Percentiles rank a stretch among this genome's conserved stretches.
Evolutionary conservation across 2,329 filamentous ascomycete species (phyloP).

Genomic region (Phyllosticta paracitricarpa): DNA sequence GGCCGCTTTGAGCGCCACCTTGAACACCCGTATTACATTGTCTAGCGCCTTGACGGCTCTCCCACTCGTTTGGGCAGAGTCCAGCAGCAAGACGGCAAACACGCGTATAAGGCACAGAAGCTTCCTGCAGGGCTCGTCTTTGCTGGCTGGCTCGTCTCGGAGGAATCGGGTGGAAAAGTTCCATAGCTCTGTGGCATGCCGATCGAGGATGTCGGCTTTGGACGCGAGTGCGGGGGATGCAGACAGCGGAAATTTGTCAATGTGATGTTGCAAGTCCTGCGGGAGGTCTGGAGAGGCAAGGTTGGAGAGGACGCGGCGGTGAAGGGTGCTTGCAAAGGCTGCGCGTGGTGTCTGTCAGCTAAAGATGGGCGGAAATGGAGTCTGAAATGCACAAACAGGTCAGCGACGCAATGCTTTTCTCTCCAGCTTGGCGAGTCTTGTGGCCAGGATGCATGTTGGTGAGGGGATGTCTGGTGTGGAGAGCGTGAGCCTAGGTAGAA

Average conservation of each 20-base stretch:
- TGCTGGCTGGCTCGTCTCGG: constrained; percentile 14
- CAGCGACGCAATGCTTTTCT: constrained; percentile 18
- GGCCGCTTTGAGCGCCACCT: constrained; percentile 56
- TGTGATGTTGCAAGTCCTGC: constrained; percentile 30
- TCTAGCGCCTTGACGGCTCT: not conserved
- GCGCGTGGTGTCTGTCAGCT: constrained; percentile 9
- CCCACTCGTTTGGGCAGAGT: constrained; percentile 19
- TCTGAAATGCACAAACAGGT: not conserved
- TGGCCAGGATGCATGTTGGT: not conserved
- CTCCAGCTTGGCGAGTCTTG: constrained; percentile 20
- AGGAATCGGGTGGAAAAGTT: constrained; percentile 51
- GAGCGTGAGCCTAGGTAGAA: too few species aligned
- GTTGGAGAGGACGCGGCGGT: constrained; percentile 15
- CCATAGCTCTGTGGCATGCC: constrained; percentile 51
- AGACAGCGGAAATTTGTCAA: constrained; percentile 30
- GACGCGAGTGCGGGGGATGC: constrained; percentile 18
- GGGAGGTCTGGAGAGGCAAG: constrained; percentile 13
- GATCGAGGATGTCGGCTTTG: constrained; percentile 43
- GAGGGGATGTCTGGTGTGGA: not conserved
- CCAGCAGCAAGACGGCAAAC: constrained; percentile 60
- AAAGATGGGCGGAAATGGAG: not conserved
- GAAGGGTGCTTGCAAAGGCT: constrained; percentile 26
- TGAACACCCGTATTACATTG: constrained; percentile 47
- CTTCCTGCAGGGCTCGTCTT: not conserved
- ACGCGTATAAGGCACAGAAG: constrained; percentile 17